phyloP scores from a whole-genome alignment of 257 asterid genomes.

The Fraxinus pennsylvanica region DNA sequence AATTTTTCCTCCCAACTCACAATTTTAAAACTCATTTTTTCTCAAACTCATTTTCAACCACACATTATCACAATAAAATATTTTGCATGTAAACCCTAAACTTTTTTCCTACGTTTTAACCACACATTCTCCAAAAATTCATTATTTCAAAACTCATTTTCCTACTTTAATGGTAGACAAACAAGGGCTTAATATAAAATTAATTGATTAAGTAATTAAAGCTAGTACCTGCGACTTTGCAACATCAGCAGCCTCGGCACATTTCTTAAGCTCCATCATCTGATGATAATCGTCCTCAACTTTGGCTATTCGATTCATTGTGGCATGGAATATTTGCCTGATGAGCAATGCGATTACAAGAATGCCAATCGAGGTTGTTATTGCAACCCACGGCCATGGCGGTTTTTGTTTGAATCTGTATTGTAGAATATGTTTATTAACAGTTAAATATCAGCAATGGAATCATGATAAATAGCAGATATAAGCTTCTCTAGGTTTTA shows the following conservation, averaged over 20 bases:
- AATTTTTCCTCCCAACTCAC: too few species aligned
- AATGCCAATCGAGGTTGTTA: conserved; percentile 49
- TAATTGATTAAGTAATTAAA: neutral
- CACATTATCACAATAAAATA: too few species aligned
- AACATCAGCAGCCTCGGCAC: conserved; percentile 86
- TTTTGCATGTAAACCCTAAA: too few species aligned
- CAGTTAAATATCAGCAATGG: neutral
- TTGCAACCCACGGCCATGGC: conserved; percentile 89
- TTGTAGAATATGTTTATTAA: conserved; percentile 11
- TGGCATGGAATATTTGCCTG: conserved; percentile 71
- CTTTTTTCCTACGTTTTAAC: too few species aligned
- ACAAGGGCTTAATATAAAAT: neutral
- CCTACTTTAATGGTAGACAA: too few species aligned
- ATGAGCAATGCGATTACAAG: conserved; percentile 61
- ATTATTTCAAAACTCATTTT: too few species aligned
- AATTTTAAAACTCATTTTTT: too few species aligned
- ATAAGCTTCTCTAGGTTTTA: neutral
- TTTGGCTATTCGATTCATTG: conserved; percentile 76
- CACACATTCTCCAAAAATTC: too few species aligned
- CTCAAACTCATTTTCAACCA: too few species aligned
- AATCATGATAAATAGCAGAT: neutral
- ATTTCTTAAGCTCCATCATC: conserved; percentile 78
- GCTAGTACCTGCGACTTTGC: conserved; percentile 83
- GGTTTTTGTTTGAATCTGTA: conserved; percentile 88
- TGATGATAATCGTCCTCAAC: conserved; percentile 81